Evolutionary conservation across 768 basidiomycete genomes (phyloP).

Genomic region (Leccinum subgranulosum): DNA sequence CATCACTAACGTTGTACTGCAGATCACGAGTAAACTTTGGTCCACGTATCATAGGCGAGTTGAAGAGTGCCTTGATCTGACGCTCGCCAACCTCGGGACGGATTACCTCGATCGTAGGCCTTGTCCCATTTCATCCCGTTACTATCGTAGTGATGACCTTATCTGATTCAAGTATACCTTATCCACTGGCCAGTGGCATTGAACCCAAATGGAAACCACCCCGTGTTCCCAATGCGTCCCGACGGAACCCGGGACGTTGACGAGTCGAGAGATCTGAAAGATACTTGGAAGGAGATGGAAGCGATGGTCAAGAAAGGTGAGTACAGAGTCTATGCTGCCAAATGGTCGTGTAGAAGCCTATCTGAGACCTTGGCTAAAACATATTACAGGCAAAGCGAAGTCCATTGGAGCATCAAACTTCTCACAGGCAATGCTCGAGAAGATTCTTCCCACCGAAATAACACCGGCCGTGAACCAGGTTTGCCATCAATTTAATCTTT

Average conservation of each 20-base stretch:
- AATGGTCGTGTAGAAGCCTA: slow-evolving; percentile 1
- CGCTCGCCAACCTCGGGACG: slow-evolving; percentile 73
- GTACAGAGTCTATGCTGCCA: background rate
- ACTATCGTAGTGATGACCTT: background rate
- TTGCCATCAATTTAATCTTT: slow-evolving; percentile 12
- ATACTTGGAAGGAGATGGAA: slow-evolving; percentile 89
- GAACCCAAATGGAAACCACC: slow-evolving; percentile 67
- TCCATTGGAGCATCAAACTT: slow-evolving; percentile 78
- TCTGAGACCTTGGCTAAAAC: slow-evolving; percentile 5
- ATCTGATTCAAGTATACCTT: slow-evolving; percentile 45
- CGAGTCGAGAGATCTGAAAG: slow-evolving; percentile 57
- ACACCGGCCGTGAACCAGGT: slow-evolving; percentile 75
- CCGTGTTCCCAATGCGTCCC: slow-evolving; percentile 52
- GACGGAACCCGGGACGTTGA: slow-evolving; percentile 68
- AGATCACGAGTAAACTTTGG: slow-evolving; percentile 76
- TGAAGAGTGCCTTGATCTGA: slow-evolving; percentile 70
- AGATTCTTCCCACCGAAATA: slow-evolving; percentile 63
- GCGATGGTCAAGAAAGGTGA: slow-evolving; percentile 60
- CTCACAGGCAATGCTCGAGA: slow-evolving; percentile 62
- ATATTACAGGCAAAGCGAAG: slow-evolving; percentile 53
- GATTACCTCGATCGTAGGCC: slow-evolving; percentile 79
- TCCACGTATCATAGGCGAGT: slow-evolving; percentile 66
- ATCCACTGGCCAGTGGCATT: slow-evolving; percentile 82
- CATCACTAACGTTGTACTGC: background rate
- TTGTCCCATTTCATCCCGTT: background rate